Percentiles rank a stretch among this genome's conserved stretches.
These are phyloP conservation scores for Chlorella sp. DNA, from an alignment of 139 green algal species.

Conservation along the genomic window DNA sequence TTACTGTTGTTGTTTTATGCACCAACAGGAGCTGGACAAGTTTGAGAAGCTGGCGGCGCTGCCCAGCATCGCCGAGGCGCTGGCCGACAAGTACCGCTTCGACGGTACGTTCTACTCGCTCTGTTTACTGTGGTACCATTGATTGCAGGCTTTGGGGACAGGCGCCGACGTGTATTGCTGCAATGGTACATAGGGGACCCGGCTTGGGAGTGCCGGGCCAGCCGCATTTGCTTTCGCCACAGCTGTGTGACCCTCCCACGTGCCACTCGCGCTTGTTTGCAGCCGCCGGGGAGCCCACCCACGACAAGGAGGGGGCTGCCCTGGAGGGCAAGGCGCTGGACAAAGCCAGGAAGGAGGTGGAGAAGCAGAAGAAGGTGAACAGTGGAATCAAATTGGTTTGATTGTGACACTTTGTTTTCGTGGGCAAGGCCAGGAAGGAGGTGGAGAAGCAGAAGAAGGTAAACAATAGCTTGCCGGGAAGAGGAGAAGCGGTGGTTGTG, in stretches of 20 bases:
- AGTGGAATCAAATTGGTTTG: background rate
- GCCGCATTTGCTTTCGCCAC: background rate
- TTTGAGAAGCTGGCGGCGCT: constrained; percentile 68
- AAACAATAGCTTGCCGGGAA: no score
- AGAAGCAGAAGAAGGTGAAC: constrained; percentile 62
- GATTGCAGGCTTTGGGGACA: no score
- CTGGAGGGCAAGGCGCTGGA: constrained; percentile 82
- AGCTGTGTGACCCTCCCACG: background rate
- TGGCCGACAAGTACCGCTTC: constrained; percentile 74
- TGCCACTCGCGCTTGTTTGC: constrained; percentile 58
- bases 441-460: background rate
- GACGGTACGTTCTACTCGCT: background rate
- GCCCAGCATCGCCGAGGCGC: constrained; percentile 42
- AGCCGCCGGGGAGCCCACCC: constrained; percentile 76
- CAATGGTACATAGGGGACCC: no score
- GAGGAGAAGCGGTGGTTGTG: no score
- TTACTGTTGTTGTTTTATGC: background rate
- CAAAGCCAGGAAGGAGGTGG: constrained; percentile 80
- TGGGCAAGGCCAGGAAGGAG: background rate
- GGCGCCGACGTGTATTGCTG: no score
- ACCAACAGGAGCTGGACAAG: constrained; percentile 67
- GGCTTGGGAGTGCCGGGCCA: no score
- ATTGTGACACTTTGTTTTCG: no score
- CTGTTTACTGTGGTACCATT: no score
- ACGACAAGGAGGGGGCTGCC: constrained; percentile 76